Conservation (phyloP, 495 filamentous ascomycete species). For the Penicillium canescens region DNA sequence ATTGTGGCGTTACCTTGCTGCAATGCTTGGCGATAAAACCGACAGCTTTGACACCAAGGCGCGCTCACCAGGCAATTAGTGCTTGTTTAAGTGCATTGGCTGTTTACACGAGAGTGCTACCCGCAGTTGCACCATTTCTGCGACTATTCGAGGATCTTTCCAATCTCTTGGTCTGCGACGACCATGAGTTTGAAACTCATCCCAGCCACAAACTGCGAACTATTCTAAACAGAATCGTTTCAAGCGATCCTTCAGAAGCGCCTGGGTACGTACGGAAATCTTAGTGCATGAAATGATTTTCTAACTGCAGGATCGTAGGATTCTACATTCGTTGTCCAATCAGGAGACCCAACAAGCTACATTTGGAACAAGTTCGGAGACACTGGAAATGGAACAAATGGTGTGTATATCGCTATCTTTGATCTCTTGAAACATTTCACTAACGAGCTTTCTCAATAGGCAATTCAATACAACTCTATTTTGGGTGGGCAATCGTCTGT, state of each 20-base stretch:
- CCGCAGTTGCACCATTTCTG: slow-evolving; percentile 9
- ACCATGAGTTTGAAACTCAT: neutral
- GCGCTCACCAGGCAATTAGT: slow-evolving; percentile 11
- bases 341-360: neutral
- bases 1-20: slow-evolving; percentile 9
- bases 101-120: slow-evolving; percentile 11
- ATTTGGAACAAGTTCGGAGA: neutral
- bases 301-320: neutral
- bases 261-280: slow-evolving; percentile 1
- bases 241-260: slow-evolving; percentile 14
- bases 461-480: slow-evolving; percentile 11
- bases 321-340: slow-evolving; percentile 4
- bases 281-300: neutral
- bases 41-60: slow-evolving; percentile 5
- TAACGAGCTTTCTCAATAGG: neutral
- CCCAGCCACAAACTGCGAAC: slow-evolving; percentile 1
- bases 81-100: slow-evolving; percentile 14
- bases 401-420: neutral
- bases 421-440: too few species aligned
- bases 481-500: slow-evolving; percentile 11
- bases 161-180: slow-evolving; percentile 7
- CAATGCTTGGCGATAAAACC: slow-evolving; percentile 12
- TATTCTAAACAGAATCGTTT: slow-evolving; percentile 11
- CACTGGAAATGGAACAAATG: slow-evolving; percentile 4
- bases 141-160: slow-evolving; percentile 13